A percentile compares a stretch with the other conserved stretches of the same genome.
Evolutionary conservation across 2,329 filamentous ascomycete species (phyloP).

Genomic region (Phaeosphaeriaceae sp.): DNA sequence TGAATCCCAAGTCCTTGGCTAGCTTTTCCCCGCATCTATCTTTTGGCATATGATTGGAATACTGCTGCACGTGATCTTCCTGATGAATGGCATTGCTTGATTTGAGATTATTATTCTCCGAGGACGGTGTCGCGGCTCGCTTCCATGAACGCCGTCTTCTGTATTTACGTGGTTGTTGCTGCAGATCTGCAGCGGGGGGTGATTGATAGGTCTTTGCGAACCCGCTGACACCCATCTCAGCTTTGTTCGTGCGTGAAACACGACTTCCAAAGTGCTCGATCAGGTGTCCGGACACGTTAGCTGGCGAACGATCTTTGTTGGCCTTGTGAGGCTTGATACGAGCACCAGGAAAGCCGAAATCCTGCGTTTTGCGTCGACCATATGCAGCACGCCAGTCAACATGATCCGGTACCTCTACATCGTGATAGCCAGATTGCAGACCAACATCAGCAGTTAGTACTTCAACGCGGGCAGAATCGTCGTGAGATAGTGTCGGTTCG

Average conservation of each 20-base stretch:
- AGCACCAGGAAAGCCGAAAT: slow-evolving; percentile 45
- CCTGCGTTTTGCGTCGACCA: slow-evolving; percentile 38
- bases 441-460: slow-evolving; percentile 15
- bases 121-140: slow-evolving; percentile 21
- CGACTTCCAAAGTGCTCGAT: slow-evolving; percentile 39
- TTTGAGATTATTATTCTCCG: slow-evolving; percentile 13
- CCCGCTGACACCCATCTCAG: slow-evolving; percentile 23
- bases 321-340: slow-evolving; percentile 29
- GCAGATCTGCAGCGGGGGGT: slow-evolving; percentile 24
- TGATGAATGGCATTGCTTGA: slow-evolving; percentile 5
- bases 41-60: slow-evolving; percentile 19
- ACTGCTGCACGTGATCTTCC: slow-evolving; percentile 14
- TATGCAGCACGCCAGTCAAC: slow-evolving; percentile 39
- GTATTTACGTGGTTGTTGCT: slow-evolving; percentile 1
- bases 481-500: slow-evolving; percentile 15
- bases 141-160: slow-evolving; percentile 11
- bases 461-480: slow-evolving; percentile 7
- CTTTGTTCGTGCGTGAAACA: slow-evolving; percentile 24
- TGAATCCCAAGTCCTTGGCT: slow-evolving; percentile 44
- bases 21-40: slow-evolving; percentile 35
- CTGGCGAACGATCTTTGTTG: slow-evolving; percentile 14
- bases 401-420: slow-evolving; percentile 29
- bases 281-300: slow-evolving; percentile 33
- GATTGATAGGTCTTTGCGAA: slow-evolving; percentile 23
- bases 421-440: slow-evolving; percentile 20